phyloP scores from a whole-genome alignment of 176 grass and related monocot genomes.

The Hsuehochloa calcarea region DNA sequence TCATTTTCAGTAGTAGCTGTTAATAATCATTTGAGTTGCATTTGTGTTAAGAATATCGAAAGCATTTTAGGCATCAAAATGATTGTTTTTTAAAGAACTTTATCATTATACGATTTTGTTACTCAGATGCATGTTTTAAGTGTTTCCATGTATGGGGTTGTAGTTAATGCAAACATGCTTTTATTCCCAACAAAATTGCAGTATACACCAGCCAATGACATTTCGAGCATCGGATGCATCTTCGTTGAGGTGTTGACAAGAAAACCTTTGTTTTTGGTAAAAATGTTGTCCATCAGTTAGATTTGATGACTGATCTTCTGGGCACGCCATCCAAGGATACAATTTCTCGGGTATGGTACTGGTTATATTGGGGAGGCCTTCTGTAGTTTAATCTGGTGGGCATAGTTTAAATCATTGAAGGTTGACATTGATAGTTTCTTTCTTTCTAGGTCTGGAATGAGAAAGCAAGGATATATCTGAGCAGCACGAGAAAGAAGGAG shows the following conservation, averaged over 20 bases:
- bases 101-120: not conserved
- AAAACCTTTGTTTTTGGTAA: slow-evolving; percentile 97
- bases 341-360: slow-evolving; percentile 79
- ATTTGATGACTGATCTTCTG: slow-evolving; percentile 96
- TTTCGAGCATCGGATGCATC: slow-evolving; percentile 99
- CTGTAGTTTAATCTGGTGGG: slow-evolving; percentile 3
- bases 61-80: slow-evolving; percentile 3
- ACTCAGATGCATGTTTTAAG: not conserved
- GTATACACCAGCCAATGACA: slow-evolving; percentile 97
- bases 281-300: slow-evolving; percentile 99
- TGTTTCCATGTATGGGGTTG: not conserved
- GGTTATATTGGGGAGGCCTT: not conserved
- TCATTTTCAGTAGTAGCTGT: too few relatives aligned
- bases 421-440: slow-evolving; percentile 16
- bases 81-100: not conserved
- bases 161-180: not conserved
- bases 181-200: slow-evolving; percentile 61
- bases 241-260: slow-evolving; percentile 94
- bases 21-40: not conserved
- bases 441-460: slow-evolving; percentile 80
- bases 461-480: slow-evolving; percentile 94
- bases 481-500: slow-evolving; percentile 95
- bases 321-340: slow-evolving; percentile 92
- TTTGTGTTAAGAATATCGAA: not conserved
- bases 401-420: not conserved